Evolutionary conservation across 176 grass and related monocot genomes (phyloP).

Genomic region (Oryza brachyantha): DNA sequence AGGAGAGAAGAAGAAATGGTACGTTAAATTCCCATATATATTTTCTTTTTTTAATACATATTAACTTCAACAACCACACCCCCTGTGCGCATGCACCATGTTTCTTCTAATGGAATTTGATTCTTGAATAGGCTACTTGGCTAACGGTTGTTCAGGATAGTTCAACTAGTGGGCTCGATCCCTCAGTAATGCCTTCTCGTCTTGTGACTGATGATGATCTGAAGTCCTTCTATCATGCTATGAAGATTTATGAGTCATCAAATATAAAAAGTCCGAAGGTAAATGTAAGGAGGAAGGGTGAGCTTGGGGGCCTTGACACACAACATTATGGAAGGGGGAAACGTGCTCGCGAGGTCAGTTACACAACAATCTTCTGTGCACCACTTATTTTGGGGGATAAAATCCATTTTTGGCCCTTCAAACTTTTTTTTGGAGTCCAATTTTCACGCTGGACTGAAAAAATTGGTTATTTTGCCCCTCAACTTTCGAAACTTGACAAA

Average conservation of each 20-base stretch:
- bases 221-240: conserved; percentile 73
- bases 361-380: background rate
- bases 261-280: conserved; percentile 45
- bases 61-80: background rate
- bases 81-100: background rate
- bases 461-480: background rate
- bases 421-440: background rate
- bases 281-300: conserved; percentile 70
- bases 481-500: background rate
- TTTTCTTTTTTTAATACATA: conserved; percentile 1
- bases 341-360: conserved; percentile 90
- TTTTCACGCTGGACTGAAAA: background rate
- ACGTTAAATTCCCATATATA: conserved; percentile 27
- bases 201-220: conserved; percentile 91
- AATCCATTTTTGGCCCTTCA: background rate
- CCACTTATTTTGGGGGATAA: background rate
- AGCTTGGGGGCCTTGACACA: conserved; percentile 74
- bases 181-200: conserved; percentile 64
- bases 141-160: conserved; percentile 61
- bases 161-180: conserved; percentile 50
- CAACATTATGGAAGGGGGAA: conserved; percentile 97
- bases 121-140: conserved; percentile 61
- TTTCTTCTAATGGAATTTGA: conserved; percentile 18
- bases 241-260: conserved; percentile 79
- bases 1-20: conserved; percentile 87